Evolutionary conservation across 106 monocot species (phyloP), one percentile per base, ranked within the genome.

Genomic region (Dioscorea dumetorum): DNA sequence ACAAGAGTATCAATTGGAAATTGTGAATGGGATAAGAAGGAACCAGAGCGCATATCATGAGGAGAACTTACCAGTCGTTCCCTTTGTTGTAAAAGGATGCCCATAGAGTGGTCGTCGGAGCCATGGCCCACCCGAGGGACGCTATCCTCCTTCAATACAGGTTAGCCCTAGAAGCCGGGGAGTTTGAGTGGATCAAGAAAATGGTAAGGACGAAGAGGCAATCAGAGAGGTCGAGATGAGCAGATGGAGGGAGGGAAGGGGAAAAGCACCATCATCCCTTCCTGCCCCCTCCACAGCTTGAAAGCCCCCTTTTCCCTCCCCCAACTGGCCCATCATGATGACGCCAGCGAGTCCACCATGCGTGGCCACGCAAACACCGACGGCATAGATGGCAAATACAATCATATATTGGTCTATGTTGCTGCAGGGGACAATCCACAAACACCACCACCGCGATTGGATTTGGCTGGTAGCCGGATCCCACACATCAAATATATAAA

Each of bases 51-150:
- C 41, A 41, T 41, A 6, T 41, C 41, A 6, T 41, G 6, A 41
- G 10, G 9, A 41, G 15, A 60, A 15, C 6, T 10, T 70, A 76
- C 76, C 76, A 76, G 12, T 70, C 63, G 28, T 64, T 64, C 35
- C 70, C 70, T 57, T 57, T 57, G 57, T 64, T 62, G 56, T 70
- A 64, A 63, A 76, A 76, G 11, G 56, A 24, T 19, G 62, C 62
- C 61, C 52, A 52, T 3, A 53, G 50, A n/a, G 20, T 15, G 35
- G 21, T 41, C 12, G 21, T 41, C 20, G 22, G 35, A 35, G 12
- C 57, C 58, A 59, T 66, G 2, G 9, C 22, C 59, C 22, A 4
- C 59, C 28, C 28, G 2, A 28, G 28, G 28, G 28, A 28, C 1
- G 28, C 2, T 28, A 28, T 28, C 28, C 28, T 28, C 28, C 28